These are phyloP conservation scores for Puccinia polysora DNA, from an alignment of 1,284 basidiomycete genomes.

Conservation along the genomic window DNA sequence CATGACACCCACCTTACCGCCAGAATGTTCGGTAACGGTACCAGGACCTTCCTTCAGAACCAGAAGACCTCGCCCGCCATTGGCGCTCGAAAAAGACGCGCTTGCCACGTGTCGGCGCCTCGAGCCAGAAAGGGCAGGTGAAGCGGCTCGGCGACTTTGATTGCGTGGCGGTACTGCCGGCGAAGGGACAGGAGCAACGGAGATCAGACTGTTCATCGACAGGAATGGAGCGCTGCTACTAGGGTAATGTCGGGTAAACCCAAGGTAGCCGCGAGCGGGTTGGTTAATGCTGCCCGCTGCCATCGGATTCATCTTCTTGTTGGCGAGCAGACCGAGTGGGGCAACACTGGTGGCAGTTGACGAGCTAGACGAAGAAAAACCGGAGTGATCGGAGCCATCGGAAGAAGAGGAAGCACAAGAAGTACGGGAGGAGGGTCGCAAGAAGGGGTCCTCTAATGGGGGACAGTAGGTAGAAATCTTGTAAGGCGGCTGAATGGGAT, in stretches of 20 bases:
- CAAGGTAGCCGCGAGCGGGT: neutral
- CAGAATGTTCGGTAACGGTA: conserved; percentile 50
- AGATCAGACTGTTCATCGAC: neutral
- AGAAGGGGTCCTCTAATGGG: conserved; percentile 4
- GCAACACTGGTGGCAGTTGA: conserved; percentile 26
- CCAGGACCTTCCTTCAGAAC: conserved; percentile 41
- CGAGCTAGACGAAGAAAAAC: conserved; percentile 13
- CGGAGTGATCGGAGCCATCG: conserved; percentile 34
- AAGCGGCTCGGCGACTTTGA: neutral
- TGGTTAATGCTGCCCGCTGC: too few relatives aligned
- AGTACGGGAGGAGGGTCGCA: conserved; percentile 20
- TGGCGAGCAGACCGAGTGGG: neutral
- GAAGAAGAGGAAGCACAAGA: conserved; percentile 33
- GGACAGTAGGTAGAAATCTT: neutral
- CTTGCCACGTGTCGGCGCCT: conserved; percentile 13
- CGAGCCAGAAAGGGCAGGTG: neutral
- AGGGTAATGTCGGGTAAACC: conserved; percentile 20
- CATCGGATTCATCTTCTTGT: conserved; percentile 18
- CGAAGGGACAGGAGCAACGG: neutral
- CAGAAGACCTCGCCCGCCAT: conserved; percentile 15
- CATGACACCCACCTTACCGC: conserved; percentile 51
- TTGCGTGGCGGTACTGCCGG: neutral
- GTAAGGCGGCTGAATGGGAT: neutral
- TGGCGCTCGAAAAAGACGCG: conserved; percentile 23
- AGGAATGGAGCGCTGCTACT: conserved; percentile 7